phyloP scores from a whole-genome alignment of 371 early-diverging fungal species.

The Dichotomocladium elegans region DNA sequence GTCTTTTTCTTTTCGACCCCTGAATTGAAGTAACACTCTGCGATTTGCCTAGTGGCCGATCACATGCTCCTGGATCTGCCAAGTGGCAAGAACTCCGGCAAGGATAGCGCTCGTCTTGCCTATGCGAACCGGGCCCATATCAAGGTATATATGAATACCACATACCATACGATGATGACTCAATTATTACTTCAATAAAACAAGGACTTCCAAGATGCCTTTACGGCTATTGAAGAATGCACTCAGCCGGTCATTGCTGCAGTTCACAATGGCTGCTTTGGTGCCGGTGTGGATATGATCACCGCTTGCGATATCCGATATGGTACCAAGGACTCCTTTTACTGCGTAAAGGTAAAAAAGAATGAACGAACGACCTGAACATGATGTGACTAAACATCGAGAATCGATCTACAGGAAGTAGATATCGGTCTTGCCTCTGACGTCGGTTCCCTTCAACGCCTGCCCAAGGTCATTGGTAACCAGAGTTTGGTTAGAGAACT shows the following conservation, averaged over 20 bases:
- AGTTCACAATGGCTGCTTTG: slow-evolving; percentile 84
- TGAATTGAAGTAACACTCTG: neutral
- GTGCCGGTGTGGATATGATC: slow-evolving; percentile 86
- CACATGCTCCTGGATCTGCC: neutral
- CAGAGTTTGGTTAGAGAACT: slow-evolving; percentile 87
- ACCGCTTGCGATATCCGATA: slow-evolving; percentile 93
- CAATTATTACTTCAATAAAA: neutral
- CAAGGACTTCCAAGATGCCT: slow-evolving; percentile 57
- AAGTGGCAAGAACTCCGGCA: neutral
- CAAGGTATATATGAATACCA: slow-evolving; percentile 8
- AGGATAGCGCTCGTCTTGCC: slow-evolving; percentile 22
- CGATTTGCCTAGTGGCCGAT: neutral
- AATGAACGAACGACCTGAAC: no score
- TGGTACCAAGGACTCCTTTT: slow-evolving; percentile 75
- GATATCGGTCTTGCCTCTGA: slow-evolving; percentile 90
- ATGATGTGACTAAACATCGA: no score
- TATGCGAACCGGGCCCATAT: slow-evolving; percentile 45
- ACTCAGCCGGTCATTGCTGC: slow-evolving; percentile 89
- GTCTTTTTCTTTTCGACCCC: neutral
- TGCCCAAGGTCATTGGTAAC: slow-evolving; percentile 93
- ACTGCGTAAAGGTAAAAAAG: slow-evolving; percentile 69
- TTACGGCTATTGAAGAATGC: slow-evolving; percentile 81
- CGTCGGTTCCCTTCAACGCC: slow-evolving; percentile 87
- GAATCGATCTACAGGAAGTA: slow-evolving; percentile 79
- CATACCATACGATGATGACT: slow-evolving; percentile 2